Conservation (phyloP, 345 rosid genomes). For the Cardiospermum halicacabum region DNA sequence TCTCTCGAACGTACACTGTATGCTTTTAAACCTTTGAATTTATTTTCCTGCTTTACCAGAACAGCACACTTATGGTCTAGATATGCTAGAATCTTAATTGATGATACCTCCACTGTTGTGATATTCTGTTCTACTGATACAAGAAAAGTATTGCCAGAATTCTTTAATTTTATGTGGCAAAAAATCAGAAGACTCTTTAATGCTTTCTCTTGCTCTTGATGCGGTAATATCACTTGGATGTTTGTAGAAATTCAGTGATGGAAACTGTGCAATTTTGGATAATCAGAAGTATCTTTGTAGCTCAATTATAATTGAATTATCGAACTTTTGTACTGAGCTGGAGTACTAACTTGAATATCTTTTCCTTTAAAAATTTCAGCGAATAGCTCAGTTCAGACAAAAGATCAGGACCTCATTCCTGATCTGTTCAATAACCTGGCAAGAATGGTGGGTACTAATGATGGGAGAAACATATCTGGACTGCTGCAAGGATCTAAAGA, state of each 20-base stretch:
- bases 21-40: constrained; percentile 20
- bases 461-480: constrained; percentile 38
- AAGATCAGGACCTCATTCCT: constrained; percentile 54
- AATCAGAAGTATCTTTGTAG: neutral
- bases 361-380: constrained; percentile 37
- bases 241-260: neutral
- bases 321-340: neutral
- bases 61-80: neutral
- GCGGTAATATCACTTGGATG: neutral
- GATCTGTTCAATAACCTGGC: constrained; percentile 58
- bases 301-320: neutral
- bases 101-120: neutral
- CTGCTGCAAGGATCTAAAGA: constrained; percentile 39
- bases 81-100: neutral
- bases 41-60: constrained; percentile 8
- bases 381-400: constrained; percentile 42
- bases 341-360: neutral
- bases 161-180: neutral
- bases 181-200: neutral
- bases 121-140: neutral
- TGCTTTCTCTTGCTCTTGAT: neutral
- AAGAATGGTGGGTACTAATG: constrained; percentile 25
- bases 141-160: no score
- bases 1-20: constrained; percentile 62
- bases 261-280: neutral